A percentile compares a stretch with the other conserved stretches of the same genome.
Evolutionary conservation across 768 basidiomycete species (phyloP).

Genomic region (Kwoniella dejecticola): DNA sequence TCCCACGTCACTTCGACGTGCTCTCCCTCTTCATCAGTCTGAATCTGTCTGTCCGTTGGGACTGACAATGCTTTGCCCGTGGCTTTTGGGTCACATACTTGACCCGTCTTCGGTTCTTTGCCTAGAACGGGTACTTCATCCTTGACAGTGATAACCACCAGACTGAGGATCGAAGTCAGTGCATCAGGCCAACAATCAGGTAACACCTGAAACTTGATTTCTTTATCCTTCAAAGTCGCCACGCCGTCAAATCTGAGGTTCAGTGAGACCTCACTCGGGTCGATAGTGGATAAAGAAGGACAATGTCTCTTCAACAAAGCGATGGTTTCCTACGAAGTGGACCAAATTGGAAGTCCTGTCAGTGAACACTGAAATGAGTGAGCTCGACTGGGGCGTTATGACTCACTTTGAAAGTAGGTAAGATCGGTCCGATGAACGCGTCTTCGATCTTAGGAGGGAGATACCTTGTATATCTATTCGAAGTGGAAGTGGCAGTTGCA

Average conservation of each 20-base stretch:
- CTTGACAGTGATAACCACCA: slow-evolving; percentile 17
- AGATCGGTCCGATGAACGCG: slow-evolving; percentile 14
- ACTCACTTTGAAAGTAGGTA: slow-evolving; percentile 7
- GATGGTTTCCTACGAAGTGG: slow-evolving; percentile 35
- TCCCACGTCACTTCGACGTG: slow-evolving; percentile 7
- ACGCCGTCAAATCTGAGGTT: slow-evolving; percentile 19
- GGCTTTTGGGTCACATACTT: too few relatives aligned
- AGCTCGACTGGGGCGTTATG: not conserved
- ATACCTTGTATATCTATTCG: not conserved
- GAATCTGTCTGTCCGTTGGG: too few relatives aligned
- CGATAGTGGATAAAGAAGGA: slow-evolving; percentile 15
- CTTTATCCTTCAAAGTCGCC: slow-evolving; percentile 3
- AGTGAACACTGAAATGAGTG: too few relatives aligned
- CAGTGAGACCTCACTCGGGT: slow-evolving; percentile 8
- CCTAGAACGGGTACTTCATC: too few relatives aligned
- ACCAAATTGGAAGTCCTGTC: too few relatives aligned
- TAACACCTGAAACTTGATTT: slow-evolving; percentile 21
- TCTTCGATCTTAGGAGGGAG: slow-evolving; percentile 8
- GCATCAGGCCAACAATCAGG: slow-evolving; percentile 30
- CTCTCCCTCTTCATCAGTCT: not conserved
- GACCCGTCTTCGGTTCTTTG: too few relatives aligned
- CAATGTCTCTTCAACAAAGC: slow-evolving; percentile 17
- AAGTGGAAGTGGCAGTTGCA: not conserved
- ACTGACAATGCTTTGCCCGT: too few relatives aligned
- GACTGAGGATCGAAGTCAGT: slow-evolving; percentile 15